Conservation (phyloP, 768 basidiomycete species). For the Russula vinacea region DNA sequence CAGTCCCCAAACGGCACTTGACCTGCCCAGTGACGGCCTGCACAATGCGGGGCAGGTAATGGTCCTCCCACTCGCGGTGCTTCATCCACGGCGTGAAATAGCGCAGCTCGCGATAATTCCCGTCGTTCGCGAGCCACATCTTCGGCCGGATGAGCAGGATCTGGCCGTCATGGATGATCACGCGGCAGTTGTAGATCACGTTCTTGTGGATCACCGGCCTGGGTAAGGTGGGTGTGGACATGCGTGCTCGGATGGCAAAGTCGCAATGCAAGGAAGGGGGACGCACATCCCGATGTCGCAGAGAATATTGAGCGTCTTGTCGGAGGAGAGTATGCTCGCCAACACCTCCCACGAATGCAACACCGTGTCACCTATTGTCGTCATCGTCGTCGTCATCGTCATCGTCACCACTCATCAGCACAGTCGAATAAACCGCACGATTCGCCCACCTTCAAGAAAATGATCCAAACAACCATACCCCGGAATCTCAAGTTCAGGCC, state of each 20-base stretch:
- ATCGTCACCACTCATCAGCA: too few relatives aligned
- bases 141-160: slow-evolving; percentile 96
- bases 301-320: slow-evolving; percentile 78
- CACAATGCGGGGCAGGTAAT: slow-evolving; percentile 87
- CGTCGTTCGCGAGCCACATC: slow-evolving; percentile 99
- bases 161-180: slow-evolving; percentile 81
- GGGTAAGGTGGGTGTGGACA: not conserved
- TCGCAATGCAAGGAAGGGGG: not conserved
- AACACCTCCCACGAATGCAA: slow-evolving; percentile 98
- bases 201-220: slow-evolving; percentile 99
- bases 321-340: slow-evolving; percentile 80
- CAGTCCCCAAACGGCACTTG: slow-evolving; percentile 96
- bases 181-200: slow-evolving; percentile 94
- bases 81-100: slow-evolving; percentile 97
- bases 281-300: slow-evolving; percentile 94
- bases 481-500: slow-evolving; percentile 95
- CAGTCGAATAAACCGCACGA: not conserved
- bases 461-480: slow-evolving; percentile 98
- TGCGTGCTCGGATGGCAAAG: too few relatives aligned
- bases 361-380: slow-evolving; percentile 77
- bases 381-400: not conserved
- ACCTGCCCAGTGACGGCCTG: slow-evolving; percentile 82
- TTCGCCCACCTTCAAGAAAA: slow-evolving; percentile 79
- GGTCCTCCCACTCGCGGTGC: slow-evolving; percentile 85
- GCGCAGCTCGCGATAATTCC: slow-evolving; percentile 80